Evolutionary conservation across 2,329 filamentous ascomycete species (phyloP).

Genomic region (Pseudogymnoascus sp.): DNA sequence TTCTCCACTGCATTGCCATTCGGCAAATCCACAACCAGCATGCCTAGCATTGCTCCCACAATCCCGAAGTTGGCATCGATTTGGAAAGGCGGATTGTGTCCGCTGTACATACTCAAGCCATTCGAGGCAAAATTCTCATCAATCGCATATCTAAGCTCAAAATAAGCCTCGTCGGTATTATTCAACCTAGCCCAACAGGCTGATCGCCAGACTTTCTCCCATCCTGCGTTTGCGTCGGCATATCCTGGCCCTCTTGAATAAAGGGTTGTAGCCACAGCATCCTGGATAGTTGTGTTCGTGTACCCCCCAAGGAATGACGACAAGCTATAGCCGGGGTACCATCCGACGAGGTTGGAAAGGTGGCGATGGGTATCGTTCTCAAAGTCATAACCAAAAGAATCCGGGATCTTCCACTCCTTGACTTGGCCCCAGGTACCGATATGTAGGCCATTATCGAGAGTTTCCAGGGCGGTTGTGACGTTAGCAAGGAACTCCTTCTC

Average conservation of each 20-base stretch:
- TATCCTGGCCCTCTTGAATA: conserved; percentile 41
- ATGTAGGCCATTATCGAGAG: conserved; percentile 46
- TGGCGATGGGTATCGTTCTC: conserved; percentile 44
- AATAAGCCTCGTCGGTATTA: conserved; percentile 42
- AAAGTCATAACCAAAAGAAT: conserved; percentile 29
- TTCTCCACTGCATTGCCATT: conserved; percentile 16
- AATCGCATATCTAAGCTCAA: conserved; percentile 42
- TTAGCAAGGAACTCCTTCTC: conserved; percentile 29
- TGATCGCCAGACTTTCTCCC: conserved; percentile 52
- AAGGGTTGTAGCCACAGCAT: conserved; percentile 41
- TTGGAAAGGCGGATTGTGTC: conserved; percentile 43
- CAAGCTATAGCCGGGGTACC: conserved; percentile 48
- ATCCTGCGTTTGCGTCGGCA: conserved; percentile 47
- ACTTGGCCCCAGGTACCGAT: conserved; percentile 38
- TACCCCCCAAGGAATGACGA: conserved; percentile 38
- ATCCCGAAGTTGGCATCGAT: conserved; percentile 54
- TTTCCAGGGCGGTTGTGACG: conserved; percentile 37
- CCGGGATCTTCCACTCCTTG: conserved; percentile 45
- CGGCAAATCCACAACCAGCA: conserved; percentile 47
- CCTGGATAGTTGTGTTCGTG: conserved; percentile 36
- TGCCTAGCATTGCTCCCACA: conserved; percentile 42
- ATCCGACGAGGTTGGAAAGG: conserved; percentile 49
- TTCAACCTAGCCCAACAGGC: conserved; percentile 52
- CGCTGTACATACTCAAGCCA: conserved; percentile 46
- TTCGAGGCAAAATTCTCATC: conserved; percentile 45